These are phyloP conservation scores for Rubus parviflorus DNA, from an alignment of 306 rosid genomes.

Conservation along the genomic window DNA sequence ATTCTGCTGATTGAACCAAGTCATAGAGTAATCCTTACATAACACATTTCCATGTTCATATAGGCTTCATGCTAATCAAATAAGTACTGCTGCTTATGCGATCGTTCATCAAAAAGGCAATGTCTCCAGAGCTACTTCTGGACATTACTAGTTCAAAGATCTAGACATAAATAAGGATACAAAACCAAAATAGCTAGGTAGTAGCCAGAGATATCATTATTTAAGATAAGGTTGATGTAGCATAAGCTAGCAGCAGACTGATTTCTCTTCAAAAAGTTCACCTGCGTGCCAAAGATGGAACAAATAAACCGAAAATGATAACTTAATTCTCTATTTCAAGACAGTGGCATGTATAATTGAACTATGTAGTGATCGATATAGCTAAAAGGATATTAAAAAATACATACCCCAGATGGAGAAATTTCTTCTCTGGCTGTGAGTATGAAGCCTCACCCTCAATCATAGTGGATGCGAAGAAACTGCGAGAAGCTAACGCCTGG, in stretches of 20 bases:
- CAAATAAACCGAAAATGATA: background rate
- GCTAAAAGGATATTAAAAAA: background rate
- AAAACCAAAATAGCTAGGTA: background rate
- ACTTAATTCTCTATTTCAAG: background rate
- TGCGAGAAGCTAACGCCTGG: slow-evolving; percentile 76
- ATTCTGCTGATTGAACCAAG: background rate
- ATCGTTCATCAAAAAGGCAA: background rate
- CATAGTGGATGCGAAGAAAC: slow-evolving; percentile 64
- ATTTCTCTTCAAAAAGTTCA: background rate
- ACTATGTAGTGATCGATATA: background rate
- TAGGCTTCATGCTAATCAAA: background rate
- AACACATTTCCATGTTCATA: background rate
- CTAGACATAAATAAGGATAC: background rate
- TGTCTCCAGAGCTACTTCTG: background rate
- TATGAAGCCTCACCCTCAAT: slow-evolving; percentile 56
- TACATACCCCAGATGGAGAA: slow-evolving; percentile 75
- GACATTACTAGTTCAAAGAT: background rate
- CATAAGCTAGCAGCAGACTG: background rate
- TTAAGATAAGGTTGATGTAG: background rate
- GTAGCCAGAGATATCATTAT: slow-evolving; percentile 6
- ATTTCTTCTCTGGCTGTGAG: slow-evolving; percentile 76
- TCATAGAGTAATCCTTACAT: background rate
- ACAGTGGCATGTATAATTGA: background rate
- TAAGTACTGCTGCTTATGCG: background rate
- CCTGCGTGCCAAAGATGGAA: background rate